A percentile compares a stretch with the other conserved stretches of the same genome.
Conservation (phyloP, 2,329 filamentous ascomycete species). For the Penicillium aurantiogriseum region DNA sequence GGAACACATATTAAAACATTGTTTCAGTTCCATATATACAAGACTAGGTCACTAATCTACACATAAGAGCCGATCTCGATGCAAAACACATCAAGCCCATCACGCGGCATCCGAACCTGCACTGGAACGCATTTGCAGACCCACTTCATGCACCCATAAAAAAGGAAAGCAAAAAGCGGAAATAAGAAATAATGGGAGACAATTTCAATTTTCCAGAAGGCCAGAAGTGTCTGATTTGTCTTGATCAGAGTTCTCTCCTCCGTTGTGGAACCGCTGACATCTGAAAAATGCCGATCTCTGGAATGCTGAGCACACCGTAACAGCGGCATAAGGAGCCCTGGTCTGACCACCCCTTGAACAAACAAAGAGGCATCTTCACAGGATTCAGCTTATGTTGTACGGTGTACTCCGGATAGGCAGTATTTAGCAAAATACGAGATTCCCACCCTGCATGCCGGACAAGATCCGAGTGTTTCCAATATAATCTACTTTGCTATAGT, state of each 20-base stretch:
- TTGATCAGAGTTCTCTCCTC: constrained; percentile 5
- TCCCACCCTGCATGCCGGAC: constrained; percentile 5
- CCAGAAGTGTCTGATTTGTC: constrained; percentile 8
- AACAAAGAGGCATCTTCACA: neutral
- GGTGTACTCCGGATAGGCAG: neutral
- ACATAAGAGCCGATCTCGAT: constrained; percentile 3
- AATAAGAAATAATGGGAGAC: constrained; percentile 14
- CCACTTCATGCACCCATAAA: constrained; percentile 22
- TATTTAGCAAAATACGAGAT: constrained; percentile 2
- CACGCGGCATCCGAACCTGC: constrained; percentile 16
- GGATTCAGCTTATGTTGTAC: neutral
- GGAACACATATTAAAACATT: neutral
- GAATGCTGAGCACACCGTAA: constrained; percentile 20
- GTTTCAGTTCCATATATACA: too few relatives aligned
- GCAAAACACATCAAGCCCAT: constrained; percentile 18
- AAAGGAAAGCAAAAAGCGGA: constrained; percentile 2
- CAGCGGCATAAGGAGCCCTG: neutral
- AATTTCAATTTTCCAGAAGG: constrained; percentile 24
- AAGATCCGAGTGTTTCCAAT: constrained; percentile 1
- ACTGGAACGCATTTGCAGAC: constrained; percentile 19
- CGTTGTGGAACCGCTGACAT: constrained; percentile 20
- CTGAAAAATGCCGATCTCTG: constrained; percentile 21
- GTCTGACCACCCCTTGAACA: constrained; percentile 3
- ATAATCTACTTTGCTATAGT: neutral
- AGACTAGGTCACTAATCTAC: too few relatives aligned